Evolutionary conservation across 495 filamentous ascomycete species (phyloP).

Genomic region (Durotheca rogersii): DNA sequence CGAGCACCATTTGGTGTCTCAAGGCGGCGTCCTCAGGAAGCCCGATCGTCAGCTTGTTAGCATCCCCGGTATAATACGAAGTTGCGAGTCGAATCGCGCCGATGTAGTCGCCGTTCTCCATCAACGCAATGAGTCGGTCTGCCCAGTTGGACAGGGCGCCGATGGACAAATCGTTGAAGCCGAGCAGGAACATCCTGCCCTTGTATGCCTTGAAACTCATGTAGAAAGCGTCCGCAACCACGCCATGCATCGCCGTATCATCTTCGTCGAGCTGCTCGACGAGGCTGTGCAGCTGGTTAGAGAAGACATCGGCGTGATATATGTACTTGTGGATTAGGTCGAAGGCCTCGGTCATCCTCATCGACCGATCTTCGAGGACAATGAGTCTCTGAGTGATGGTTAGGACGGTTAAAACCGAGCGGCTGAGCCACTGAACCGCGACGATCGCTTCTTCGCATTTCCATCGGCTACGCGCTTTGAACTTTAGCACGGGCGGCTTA

Average conservation of each 20-base stretch:
- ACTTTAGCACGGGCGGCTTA: constrained; percentile 73
- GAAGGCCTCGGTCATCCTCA: constrained; percentile 90
- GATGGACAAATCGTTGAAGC: constrained; percentile 84
- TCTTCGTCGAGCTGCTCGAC: constrained; percentile 89
- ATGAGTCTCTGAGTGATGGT: constrained; percentile 92
- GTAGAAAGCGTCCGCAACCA: constrained; percentile 95
- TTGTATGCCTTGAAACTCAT: constrained; percentile 98
- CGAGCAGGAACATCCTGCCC: constrained; percentile 86
- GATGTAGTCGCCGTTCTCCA: constrained; percentile 94
- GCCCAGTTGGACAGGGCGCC: constrained; percentile 96
- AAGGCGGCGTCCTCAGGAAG: constrained; percentile 79
- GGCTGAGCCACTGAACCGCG: constrained; percentile 92
- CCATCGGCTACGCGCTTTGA: constrained; percentile 85
- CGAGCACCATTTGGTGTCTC: constrained; percentile 79
- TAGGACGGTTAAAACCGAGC: constrained; percentile 86
- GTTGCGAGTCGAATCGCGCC: constrained; percentile 87
- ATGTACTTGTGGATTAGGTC: constrained; percentile 91
- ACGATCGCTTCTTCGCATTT: constrained; percentile 94
- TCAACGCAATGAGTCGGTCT: constrained; percentile 90
- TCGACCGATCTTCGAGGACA: constrained; percentile 83
- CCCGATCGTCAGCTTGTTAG: constrained; percentile 89
- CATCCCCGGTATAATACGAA: constrained; percentile 82
- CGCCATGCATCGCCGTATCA: constrained; percentile 86
- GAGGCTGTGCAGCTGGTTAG: constrained; percentile 73
- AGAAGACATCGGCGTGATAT: constrained; percentile 87